Evolutionary conservation across 129 eudicot genomes (phyloP).

Genomic region (Rutidosis leptorrhynchoides): DNA sequence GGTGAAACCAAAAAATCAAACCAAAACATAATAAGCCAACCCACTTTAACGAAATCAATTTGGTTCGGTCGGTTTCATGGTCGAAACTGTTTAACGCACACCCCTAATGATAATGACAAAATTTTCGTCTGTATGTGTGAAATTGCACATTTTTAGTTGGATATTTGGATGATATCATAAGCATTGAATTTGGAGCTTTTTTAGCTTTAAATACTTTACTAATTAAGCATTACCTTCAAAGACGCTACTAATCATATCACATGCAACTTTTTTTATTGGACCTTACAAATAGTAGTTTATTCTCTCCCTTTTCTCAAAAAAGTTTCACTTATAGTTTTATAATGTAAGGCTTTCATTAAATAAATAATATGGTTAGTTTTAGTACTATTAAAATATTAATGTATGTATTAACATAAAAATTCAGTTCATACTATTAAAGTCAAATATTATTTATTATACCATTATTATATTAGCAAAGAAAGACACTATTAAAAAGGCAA

Average conservation of each 20-base stretch:
- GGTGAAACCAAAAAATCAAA: no score
- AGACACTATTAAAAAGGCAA: no score
- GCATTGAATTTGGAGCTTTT: slow-evolving; percentile 56
- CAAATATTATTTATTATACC: slow-evolving; percentile 24
- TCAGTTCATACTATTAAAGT: slow-evolving; percentile 31
- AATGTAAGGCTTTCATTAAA: slow-evolving; percentile 15
- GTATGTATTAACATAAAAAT: not conserved
- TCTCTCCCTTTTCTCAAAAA: slow-evolving; percentile 35
- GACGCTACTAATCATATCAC: slow-evolving; percentile 70
- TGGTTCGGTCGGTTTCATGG: no score
- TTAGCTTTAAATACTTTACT: slow-evolving; percentile 20
- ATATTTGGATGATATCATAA: slow-evolving; percentile 36
- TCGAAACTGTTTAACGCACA: no score
- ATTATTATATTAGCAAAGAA: slow-evolving; percentile 16
- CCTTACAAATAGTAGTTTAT: slow-evolving; percentile 51
- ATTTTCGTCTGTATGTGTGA: not conserved
- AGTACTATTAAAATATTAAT: slow-evolving; percentile 5
- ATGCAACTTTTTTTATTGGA: slow-evolving; percentile 70
- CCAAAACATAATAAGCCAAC: no score
- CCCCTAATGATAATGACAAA: no score
- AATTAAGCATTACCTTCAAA: slow-evolving; percentile 40
- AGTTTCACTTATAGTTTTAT: slow-evolving; percentile 24
- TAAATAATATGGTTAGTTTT: not conserved
- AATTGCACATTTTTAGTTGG: slow-evolving; percentile 36
- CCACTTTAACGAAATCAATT: no score